Evolutionary conservation across 2,329 filamentous ascomycete genomes (phyloP), one percentile per base, ranked within the genome.

Genomic region (Pseudocercospora eumusae): DNA sequence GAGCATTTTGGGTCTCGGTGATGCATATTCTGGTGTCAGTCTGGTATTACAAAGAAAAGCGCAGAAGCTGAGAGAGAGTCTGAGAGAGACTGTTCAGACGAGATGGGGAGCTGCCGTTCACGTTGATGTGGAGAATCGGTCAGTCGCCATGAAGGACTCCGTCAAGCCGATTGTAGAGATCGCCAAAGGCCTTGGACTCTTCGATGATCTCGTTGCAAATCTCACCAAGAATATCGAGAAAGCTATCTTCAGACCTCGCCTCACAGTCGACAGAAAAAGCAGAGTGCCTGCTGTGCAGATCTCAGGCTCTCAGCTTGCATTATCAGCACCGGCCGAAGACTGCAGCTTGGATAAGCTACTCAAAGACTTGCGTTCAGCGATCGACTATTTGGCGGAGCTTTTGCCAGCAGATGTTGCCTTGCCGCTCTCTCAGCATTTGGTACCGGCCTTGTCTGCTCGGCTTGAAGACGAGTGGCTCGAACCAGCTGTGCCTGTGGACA

Each of bases 381-480:
- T 86, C 5, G 75, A 77, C 9, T 87, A 83, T 66, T 68, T 88
- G 13, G 77, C 77, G 53, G 75, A 77, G 4, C 75, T 76, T 13
- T 75, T 88, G 6, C 85, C 86, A 6, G 60, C 73, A 23, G 74
- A 76, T 2, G 74, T 87, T 11, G 74, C 77, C 7, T 66, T 75
- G 7, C 81, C 85, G 0, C 78, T 97, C 1, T 89, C 90, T 0
- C 80, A 83, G 11, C 83, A 85, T 8, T 84, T 97, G 73, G 84
- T 96, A 74, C 87, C 87, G 0, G 81, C 84, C 42, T 76, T 96
- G 9, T 83, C 88, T 8, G 82, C 85, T 5, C 84, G 85, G 21
- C 81, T 97, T 10, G 88, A 92, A 44, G 83, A 83, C 4, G 81
- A 83, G 4, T 96, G 92, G 88, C 82, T 99, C 7, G 85, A 90